Evolutionary conservation across 2,329 filamentous ascomycete genomes (phyloP), one percentile per base, ranked within the genome.

Genomic region (Sclerotinia subarctica): DNA sequence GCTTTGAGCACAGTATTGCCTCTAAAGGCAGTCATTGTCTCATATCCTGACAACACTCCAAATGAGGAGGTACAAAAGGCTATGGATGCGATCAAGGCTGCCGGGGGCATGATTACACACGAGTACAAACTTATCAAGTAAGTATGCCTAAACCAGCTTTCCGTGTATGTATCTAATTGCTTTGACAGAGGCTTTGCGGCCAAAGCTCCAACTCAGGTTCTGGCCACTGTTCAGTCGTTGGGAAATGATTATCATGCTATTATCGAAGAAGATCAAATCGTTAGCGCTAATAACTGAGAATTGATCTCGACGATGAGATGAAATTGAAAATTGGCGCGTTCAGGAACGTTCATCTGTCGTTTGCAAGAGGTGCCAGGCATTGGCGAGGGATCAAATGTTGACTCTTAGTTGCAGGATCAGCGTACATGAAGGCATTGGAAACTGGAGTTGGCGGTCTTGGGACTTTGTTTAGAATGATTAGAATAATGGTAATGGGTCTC

Each of bases 91-190:
- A 88, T 97, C 74, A 79, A 83, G 64, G 82, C 88, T 57, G 88
- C 88, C 51, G 91, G 91, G 62, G 92, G 92, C 51, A 80, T 86
- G 62, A 92, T 97, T 74, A 95, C 90, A 29, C 92, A 96, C 80
- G 86, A 89, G 75, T 95, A 92, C 79, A 80, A 81, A 58, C 77
- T 88, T 68, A 86, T 89, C 78, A 86, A 87, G 90, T 93, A 84
- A 77, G 88, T 69, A 3, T 15, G 44, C 46, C 19, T 11, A 19
- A 32, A 19, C 15, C 24, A 3, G 1, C 42, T 72, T 65, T 70
- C 54, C 8, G 5, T 15, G 44, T 15, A 47, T 66, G 17, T 53
- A 24, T 26, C 62, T 66, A 47, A 66, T 38, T 10, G 42, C 32
- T 29, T 21, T 71, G 13, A 44, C 70, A 95, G 91, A 81, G 92